A percentile compares a stretch with the other conserved stretches of the same genome.
phyloP scores from a whole-genome alignment of 352 stramenopile genomes.

The Globisporangium spiculum region DNA sequence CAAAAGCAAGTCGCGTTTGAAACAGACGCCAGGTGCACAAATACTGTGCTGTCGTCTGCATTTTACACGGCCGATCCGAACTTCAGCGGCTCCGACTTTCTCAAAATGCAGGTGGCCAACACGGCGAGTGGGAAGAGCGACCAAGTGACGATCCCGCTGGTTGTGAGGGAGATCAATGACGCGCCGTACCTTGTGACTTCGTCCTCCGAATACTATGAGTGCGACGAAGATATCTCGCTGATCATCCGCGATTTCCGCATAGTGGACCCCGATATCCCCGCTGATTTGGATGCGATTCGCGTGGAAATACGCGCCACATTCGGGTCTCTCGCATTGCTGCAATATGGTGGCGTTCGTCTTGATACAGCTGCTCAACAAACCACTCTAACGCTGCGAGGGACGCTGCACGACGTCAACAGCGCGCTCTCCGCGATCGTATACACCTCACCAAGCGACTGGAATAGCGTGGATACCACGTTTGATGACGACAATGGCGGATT shows the following conservation, averaged over 20 bases:
- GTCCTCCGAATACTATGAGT: slow-evolving; percentile 38
- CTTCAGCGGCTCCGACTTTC: slow-evolving; percentile 40
- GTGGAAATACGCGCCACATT: slow-evolving; percentile 28
- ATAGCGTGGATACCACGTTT: slow-evolving; percentile 41
- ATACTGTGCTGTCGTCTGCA: slow-evolving; percentile 30
- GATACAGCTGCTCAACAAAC: not conserved
- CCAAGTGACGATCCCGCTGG: slow-evolving; percentile 38
- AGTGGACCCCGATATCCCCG: slow-evolving; percentile 40
- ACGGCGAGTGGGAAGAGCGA: slow-evolving; percentile 21
- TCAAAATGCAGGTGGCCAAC: slow-evolving; percentile 33
- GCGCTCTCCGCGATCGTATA: slow-evolving; percentile 46
- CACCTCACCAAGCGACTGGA: slow-evolving; percentile 61
- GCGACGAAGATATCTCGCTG: slow-evolving; percentile 50
- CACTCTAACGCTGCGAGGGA: slow-evolving; percentile 31
- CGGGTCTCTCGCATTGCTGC: slow-evolving; percentile 39
- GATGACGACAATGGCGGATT: slow-evolving; percentile 25
- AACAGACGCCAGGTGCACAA: slow-evolving; percentile 34
- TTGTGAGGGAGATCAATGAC: slow-evolving; percentile 58
- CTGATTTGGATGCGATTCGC: slow-evolving; percentile 5
- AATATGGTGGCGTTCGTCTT: not conserved
- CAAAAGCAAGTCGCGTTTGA: slow-evolving; percentile 21
- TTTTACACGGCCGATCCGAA: slow-evolving; percentile 42
- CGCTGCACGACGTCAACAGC: slow-evolving; percentile 38
- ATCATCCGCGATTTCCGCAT: slow-evolving; percentile 42
- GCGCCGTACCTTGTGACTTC: slow-evolving; percentile 44